Conservation (phyloP, 2,329 filamentous ascomycete species). For the Phyllosticta citrichinensis region DNA sequence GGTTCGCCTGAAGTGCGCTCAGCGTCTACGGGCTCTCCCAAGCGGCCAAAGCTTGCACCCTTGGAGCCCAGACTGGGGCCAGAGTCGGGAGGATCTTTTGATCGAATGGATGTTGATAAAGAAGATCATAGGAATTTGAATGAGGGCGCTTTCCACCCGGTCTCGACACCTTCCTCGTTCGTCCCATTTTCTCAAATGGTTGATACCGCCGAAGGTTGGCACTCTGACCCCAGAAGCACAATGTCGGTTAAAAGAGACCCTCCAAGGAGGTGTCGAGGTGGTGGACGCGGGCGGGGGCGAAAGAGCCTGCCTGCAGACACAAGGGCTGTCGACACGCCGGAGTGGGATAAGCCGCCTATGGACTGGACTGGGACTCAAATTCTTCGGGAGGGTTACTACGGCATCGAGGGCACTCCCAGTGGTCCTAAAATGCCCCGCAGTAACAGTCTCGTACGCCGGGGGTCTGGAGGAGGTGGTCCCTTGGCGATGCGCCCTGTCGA, state of each 20-base stretch:
- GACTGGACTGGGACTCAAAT: slow-evolving; percentile 26
- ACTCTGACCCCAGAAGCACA: slow-evolving; percentile 21
- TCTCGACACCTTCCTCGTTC: slow-evolving; percentile 16
- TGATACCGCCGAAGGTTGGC: slow-evolving; percentile 25
- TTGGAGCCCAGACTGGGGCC: slow-evolving; percentile 26
- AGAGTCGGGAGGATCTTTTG: slow-evolving; percentile 12
- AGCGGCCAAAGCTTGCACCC: slow-evolving; percentile 34
- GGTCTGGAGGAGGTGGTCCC: slow-evolving; percentile 22
- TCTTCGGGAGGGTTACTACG: slow-evolving; percentile 29
- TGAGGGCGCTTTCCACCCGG: slow-evolving; percentile 7
- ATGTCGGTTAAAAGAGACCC: slow-evolving; percentile 10
- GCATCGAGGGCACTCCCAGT: slow-evolving; percentile 15
- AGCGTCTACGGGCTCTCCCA: slow-evolving; percentile 30
- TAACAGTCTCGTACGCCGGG: slow-evolving; percentile 20
- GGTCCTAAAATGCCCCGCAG: slow-evolving; percentile 16
- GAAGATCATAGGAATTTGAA: background rate
- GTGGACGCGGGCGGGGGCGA: slow-evolving; percentile 30
- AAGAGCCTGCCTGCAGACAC: slow-evolving; percentile 23
- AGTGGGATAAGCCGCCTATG: slow-evolving; percentile 33
- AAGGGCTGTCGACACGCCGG: slow-evolving; percentile 26
- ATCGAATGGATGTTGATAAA: slow-evolving; percentile 17
- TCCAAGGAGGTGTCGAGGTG: slow-evolving; percentile 15
- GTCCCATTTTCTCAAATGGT: slow-evolving; percentile 19
- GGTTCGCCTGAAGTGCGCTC: slow-evolving; percentile 21
- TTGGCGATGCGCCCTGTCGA: slow-evolving; percentile 11